Evolutionary conservation across 352 stramenopile genomes (phyloP).

Genomic region (Hyaloperonospora arabidopsidis): DNA sequence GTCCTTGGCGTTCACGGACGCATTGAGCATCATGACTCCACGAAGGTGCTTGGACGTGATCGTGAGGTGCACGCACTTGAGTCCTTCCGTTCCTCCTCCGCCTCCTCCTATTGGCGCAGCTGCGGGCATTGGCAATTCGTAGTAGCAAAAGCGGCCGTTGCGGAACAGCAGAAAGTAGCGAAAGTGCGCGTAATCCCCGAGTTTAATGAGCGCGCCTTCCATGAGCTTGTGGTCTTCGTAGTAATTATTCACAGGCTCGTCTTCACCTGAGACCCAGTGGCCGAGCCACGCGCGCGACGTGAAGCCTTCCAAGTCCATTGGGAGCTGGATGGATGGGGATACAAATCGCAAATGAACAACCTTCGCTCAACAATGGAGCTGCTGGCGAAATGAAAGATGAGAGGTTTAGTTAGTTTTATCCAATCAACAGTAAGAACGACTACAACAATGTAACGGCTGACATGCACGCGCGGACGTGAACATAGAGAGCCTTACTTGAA

Average conservation of each 20-base stretch:
- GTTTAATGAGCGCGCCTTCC: conserved; percentile 80
- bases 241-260: conserved; percentile 70
- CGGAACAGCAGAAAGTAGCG: conserved; percentile 80
- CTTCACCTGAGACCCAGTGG: conserved; percentile 45
- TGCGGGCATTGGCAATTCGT: conserved; percentile 67
- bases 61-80: conserved; percentile 52
- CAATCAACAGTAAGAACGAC: too few species aligned
- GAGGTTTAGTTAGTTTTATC: too few species aligned
- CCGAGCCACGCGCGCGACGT: conserved; percentile 47
- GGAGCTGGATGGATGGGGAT: not conserved
- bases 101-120: conserved; percentile 18
- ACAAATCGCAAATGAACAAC: not conserved
- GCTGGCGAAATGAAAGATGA: too few species aligned
- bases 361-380: not conserved
- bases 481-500: too few species aligned
- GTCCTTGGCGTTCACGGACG: conserved; percentile 63
- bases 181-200: conserved; percentile 82
- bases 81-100: conserved; percentile 18
- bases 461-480: too few species aligned
- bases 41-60: conserved; percentile 70
- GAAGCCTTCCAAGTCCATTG: conserved; percentile 35
- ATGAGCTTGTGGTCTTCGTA: conserved; percentile 81
- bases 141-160: conserved; percentile 82
- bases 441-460: too few species aligned
- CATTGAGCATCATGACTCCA: conserved; percentile 80